Evolutionary conservation across 1,139 yeast species (phyloP).

Genomic region (Citeromyces hawaiiensis): DNA sequence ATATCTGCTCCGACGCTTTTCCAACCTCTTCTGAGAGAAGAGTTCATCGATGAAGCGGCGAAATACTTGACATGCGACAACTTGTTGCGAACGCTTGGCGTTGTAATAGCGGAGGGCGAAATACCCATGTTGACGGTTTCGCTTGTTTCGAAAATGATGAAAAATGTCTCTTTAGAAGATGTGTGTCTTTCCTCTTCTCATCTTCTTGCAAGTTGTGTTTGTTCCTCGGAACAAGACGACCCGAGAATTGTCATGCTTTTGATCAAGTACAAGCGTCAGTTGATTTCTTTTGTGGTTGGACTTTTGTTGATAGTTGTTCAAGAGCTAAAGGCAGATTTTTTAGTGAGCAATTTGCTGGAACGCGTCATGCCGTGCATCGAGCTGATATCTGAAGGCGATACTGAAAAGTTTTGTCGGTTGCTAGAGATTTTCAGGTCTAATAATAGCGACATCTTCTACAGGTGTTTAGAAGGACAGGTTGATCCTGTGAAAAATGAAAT

Average conservation of each 20-base stretch:
- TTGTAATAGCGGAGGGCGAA: slow-evolving; percentile 5
- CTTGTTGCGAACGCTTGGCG: slow-evolving; percentile 11
- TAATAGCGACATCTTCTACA: slow-evolving; percentile 2
- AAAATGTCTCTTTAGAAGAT: slow-evolving; percentile 10
- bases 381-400: slow-evolving; percentile 5
- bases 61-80: slow-evolving; percentile 12
- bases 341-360: slow-evolving; percentile 10
- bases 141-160: slow-evolving; percentile 4
- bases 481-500: not conserved
- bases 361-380: slow-evolving; percentile 11
- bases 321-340: slow-evolving; percentile 8
- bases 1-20: slow-evolving; percentile 10
- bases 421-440: slow-evolving; percentile 2
- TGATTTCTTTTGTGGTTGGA: slow-evolving; percentile 7
- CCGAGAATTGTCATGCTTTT: slow-evolving; percentile 14
- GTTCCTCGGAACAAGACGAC: slow-evolving; percentile 13
- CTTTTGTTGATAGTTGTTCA: slow-evolving; percentile 5
- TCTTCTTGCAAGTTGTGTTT: slow-evolving; percentile 9
- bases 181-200: slow-evolving; percentile 10
- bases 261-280: slow-evolving; percentile 11
- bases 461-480: slow-evolving; percentile 1
- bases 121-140: slow-evolving; percentile 1
- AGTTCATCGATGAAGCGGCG: not conserved
- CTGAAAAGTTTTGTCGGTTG: slow-evolving; percentile 1
- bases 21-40: slow-evolving; percentile 9